phyloP scores from a whole-genome alignment of 352 stramenopile species.

The Pythium guiyangense region DNA sequence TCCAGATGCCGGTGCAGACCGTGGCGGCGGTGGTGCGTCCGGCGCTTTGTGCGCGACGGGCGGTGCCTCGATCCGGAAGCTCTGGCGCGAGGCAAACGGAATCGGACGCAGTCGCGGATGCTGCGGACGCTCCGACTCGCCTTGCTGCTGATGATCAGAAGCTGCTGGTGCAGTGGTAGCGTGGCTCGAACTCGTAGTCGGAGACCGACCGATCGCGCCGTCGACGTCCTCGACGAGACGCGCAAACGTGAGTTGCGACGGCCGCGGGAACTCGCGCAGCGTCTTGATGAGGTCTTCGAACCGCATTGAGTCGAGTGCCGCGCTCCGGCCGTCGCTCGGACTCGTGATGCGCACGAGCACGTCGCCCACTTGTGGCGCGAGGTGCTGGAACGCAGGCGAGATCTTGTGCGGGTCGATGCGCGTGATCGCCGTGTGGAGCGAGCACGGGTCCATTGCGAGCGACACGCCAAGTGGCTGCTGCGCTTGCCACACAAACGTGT shows the following conservation, averaged over 20 bases:
- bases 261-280: constrained; percentile 43
- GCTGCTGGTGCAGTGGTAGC: neutral
- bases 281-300: constrained; percentile 64
- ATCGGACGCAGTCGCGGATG: constrained; percentile 13
- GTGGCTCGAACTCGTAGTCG: constrained; percentile 5
- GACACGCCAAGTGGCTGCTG: constrained; percentile 58
- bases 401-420: constrained; percentile 56
- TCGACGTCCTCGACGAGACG: constrained; percentile 32
- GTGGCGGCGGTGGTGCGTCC: constrained; percentile 3
- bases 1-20: neutral
- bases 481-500: constrained; percentile 52
- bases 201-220: neutral
- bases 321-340: constrained; percentile 16
- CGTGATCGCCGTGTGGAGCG: constrained; percentile 66
- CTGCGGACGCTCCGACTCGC: neutral
- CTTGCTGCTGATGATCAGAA: neutral
- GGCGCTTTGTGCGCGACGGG: constrained; percentile 10
- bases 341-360: constrained; percentile 49
- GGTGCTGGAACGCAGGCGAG: constrained; percentile 40
- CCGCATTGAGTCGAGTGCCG: constrained; percentile 46
- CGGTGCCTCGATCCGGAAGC: constrained; percentile 51
- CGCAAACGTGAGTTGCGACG: constrained; percentile 58
- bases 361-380: constrained; percentile 56
- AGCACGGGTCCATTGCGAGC: constrained; percentile 73
- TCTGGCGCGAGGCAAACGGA: constrained; percentile 34